Evolutionary conservation across 2,329 filamentous ascomycete genomes (phyloP), one percentile per base, ranked within the genome.

Genomic region (Trichoderma sp.): DNA sequence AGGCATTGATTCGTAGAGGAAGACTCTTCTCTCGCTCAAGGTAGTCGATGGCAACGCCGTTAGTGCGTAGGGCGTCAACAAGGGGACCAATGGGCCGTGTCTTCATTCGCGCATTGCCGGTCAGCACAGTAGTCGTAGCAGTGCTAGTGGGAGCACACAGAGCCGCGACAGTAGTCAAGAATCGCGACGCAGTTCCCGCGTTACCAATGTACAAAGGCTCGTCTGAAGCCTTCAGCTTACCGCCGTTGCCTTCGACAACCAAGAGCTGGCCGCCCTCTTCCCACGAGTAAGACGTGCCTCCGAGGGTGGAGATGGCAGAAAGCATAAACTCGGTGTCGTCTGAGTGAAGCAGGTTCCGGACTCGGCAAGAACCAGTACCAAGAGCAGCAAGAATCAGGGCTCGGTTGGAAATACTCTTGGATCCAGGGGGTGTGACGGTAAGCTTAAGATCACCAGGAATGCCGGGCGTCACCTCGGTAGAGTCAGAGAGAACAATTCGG

Each of bases 281-380:
- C 95, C 95, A 99, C 0, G 90, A 88, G 81, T 96, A 98, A 0
- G 91, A 91, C 21, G 94, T 95, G 34, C 94, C 96, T 37, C 92
- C 90, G 28, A 99, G 87, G 75, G 90, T 90, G 30, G 88, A 87
- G 68, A 99, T 89, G n/a, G 96, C 95, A 68, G 93, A 93, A 55
- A 99, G 84, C 96, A 99, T 99, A 79, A 93, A 96, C 78, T 98
- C 93, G 0, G 94, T 97, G 77, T 99, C 96, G 75, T 98, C 96
- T 0, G 96, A 98, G 80, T 97, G 95, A 13, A 99, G 86, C 37
- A 99, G 83, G 75, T 99, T 98, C 79, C 89, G 94, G 78, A 99
- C 91, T 49, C 91, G 90, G 77, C 94, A 97, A 30, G 90, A 89
- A 21, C 96, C 96, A 67, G 88, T 87, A 39, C 94, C 94, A 37